These are phyloP conservation scores for Diplodia intermedia DNA, from an alignment of 2,329 filamentous ascomycete species.

Conservation along the genomic window DNA sequence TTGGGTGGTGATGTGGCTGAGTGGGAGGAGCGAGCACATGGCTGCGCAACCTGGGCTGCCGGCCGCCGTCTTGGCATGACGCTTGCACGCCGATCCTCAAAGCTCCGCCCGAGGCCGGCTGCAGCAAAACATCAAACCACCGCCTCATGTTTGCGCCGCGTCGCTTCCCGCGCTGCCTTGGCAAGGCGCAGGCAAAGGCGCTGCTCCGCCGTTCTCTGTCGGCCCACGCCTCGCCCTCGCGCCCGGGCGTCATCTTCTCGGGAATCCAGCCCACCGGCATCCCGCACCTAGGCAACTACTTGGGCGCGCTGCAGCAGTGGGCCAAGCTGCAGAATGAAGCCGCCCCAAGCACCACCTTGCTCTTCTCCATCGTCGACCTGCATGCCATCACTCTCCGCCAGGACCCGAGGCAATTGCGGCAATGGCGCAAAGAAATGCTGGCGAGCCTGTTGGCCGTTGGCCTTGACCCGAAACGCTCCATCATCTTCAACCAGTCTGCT, in stretches of 20 bases:
- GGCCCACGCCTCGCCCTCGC: background rate
- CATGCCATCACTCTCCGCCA: slow-evolving; percentile 89
- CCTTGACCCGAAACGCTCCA: slow-evolving; percentile 75
- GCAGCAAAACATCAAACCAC: background rate
- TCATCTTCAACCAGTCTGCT: slow-evolving; percentile 81
- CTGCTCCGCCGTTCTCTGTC: background rate
- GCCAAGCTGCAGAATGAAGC: slow-evolving; percentile 75
- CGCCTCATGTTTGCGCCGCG: slow-evolving; percentile 20
- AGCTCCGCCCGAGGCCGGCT: background rate
- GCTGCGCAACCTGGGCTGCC: slow-evolving; percentile 19
- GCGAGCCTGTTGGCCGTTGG: slow-evolving; percentile 85
- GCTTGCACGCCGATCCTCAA: slow-evolving; percentile 16
- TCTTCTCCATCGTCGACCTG: slow-evolving; percentile 91
- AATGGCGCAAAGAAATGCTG: slow-evolving; percentile 74
- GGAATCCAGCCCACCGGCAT: slow-evolving; percentile 96
- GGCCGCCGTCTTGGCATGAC: slow-evolving; percentile 30
- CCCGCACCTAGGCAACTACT: slow-evolving; percentile 93
- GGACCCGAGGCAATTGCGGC: slow-evolving; percentile 65
- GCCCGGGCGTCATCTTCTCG: slow-evolving; percentile 74
- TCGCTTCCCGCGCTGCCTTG: slow-evolving; percentile 19
- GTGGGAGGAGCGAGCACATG: slow-evolving; percentile 15
- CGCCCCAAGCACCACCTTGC: slow-evolving; percentile 63
- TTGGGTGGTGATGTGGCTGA: slow-evolving; percentile 29
- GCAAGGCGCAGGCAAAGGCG: background rate
- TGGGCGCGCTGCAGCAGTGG: slow-evolving; percentile 89